Conservation (phyloP, 208 protist genomes). For the Trypanosoma mega region DNA sequence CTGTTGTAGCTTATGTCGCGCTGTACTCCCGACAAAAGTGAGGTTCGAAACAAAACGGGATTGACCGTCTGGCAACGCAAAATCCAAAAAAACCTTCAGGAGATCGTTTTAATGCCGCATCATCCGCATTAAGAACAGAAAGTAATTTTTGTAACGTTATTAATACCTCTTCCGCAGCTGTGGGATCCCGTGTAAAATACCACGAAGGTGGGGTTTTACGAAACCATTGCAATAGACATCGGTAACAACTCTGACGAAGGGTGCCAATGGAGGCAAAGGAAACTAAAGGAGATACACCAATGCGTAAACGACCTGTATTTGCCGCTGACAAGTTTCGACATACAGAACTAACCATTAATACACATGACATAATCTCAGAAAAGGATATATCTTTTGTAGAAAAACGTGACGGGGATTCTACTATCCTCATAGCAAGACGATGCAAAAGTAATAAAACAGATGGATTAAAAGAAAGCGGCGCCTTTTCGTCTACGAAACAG, state of each 20-base stretch:
- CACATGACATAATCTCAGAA: conserved; percentile 69
- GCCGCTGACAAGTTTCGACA: conserved; percentile 48
- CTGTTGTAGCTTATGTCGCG: neutral
- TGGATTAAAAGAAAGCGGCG: conserved; percentile 44
- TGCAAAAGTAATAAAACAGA: conserved; percentile 64
- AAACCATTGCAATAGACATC: conserved; percentile 81
- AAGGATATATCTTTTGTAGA: conserved; percentile 81
- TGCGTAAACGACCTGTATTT: conserved; percentile 49
- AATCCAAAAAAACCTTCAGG: conserved; percentile 68
- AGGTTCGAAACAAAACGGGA: neutral
- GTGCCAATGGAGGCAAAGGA: conserved; percentile 59
- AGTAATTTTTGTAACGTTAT: conserved; percentile 53
- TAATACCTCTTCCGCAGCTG: conserved; percentile 46
- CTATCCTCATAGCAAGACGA: conserved; percentile 44
- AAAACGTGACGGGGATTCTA: conserved; percentile 43
- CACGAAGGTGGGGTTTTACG: conserved; percentile 70
- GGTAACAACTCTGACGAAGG: conserved; percentile 77
- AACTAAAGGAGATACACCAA: conserved; percentile 37
- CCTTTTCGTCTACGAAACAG: conserved; percentile 51
- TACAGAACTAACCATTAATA: conserved; percentile 62
- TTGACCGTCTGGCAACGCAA: conserved; percentile 14
- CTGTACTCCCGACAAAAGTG: conserved; percentile 5
- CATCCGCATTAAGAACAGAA: conserved; percentile 50
- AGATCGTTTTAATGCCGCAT: conserved; percentile 25
- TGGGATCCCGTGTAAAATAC: conserved; percentile 67